Evolutionary conservation across 257 asterid species (phyloP).

Genomic region (Ballota nigra): DNA sequence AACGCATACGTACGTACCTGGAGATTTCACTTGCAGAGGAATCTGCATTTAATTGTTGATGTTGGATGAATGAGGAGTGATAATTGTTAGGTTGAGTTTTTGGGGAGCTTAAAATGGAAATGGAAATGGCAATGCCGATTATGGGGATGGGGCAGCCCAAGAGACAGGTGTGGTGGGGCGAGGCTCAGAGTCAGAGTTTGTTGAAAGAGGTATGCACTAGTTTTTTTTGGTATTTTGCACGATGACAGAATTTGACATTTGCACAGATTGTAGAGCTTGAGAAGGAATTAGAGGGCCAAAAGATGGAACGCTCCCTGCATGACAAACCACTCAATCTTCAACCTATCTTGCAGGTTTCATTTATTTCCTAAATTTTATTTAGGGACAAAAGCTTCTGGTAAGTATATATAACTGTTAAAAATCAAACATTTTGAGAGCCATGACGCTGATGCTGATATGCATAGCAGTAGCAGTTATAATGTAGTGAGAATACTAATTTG

Average conservation of each 20-base stretch:
- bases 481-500: background rate
- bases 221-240: no score
- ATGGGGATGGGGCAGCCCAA: slow-evolving; percentile 37
- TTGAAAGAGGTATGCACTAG: slow-evolving; percentile 59
- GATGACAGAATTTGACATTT: no score
- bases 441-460: no score
- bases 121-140: no score
- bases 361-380: background rate
- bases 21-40: slow-evolving; percentile 16
- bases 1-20: background rate
- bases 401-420: no score
- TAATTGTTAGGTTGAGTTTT: no score
- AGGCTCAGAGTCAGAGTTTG: slow-evolving; percentile 39
- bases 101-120: background rate
- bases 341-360: slow-evolving; percentile 50
- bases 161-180: slow-evolving; percentile 44
- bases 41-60: background rate
- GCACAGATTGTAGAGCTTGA: slow-evolving; percentile 58
- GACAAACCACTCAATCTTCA: slow-evolving; percentile 51
- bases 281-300: slow-evolving; percentile 58
- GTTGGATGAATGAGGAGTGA: background rate
- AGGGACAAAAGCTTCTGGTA: no score
- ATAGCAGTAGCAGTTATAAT: no score
- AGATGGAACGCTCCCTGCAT: slow-evolving; percentile 41
- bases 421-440: no score